phyloP scores from a whole-genome alignment of 1,139 yeast genomes.

The Magnusiomyces sp. region DNA sequence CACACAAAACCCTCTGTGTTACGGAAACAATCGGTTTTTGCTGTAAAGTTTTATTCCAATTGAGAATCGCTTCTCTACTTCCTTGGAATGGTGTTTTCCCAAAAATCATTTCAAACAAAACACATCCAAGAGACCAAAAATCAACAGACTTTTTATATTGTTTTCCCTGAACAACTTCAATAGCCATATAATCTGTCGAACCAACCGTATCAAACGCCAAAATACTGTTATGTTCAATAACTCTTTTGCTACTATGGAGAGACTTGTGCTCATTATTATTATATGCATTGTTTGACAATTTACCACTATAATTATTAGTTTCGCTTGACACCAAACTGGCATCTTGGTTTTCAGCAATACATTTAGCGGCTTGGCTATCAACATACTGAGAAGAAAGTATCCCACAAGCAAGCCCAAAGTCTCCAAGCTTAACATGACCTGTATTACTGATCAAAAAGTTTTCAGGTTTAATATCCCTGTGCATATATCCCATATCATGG shows the following conservation, averaged over 20 bases:
- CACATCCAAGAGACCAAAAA: conserved; percentile 15
- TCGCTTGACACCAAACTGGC: no score
- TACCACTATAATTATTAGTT: no score
- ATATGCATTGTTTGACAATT: no score
- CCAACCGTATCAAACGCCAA: conserved; percentile 15
- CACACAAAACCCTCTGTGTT: no score
- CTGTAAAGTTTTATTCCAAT: neutral
- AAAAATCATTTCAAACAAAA: conserved; percentile 14
- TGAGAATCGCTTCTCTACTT: conserved; percentile 8
- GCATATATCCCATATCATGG: conserved; percentile 77
- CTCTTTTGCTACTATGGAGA: no score
- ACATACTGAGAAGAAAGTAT: conserved; percentile 8
- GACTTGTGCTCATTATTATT: no score
- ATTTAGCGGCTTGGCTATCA: conserved; percentile 5
- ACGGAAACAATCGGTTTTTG: neutral
- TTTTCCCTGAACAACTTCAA: conserved; percentile 11
- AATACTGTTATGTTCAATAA: conserved; percentile 2
- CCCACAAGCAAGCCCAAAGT: conserved; percentile 54
- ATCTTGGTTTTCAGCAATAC: neutral
- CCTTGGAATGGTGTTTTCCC: conserved; percentile 15
- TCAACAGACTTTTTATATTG: conserved; percentile 13
- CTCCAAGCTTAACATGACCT: conserved; percentile 77
- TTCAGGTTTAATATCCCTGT: conserved; percentile 78
- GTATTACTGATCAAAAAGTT: conserved; percentile 70
- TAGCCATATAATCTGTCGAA: conserved; percentile 15